Conservation (phyloP, 495 filamentous ascomycete species). For the Aspergillus sclerotiicarbonarius region DNA sequence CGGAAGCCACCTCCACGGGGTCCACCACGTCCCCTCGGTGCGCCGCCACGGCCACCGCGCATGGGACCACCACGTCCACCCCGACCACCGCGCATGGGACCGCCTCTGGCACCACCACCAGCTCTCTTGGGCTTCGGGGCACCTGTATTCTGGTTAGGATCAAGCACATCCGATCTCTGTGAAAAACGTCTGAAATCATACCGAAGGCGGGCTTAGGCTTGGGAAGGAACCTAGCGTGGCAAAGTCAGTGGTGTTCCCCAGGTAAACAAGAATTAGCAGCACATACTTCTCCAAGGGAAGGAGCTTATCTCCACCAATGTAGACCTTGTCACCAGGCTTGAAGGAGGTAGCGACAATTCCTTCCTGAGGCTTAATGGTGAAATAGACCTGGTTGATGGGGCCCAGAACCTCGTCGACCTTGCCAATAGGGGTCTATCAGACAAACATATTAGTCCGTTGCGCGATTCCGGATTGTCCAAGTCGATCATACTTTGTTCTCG, state of each 20-base stretch:
- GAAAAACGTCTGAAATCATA: conserved; percentile 37
- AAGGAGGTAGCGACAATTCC: conserved; percentile 93
- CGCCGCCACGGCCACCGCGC: conserved; percentile 46
- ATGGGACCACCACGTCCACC: conserved; percentile 44
- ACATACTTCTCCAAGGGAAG: conserved; percentile 80
- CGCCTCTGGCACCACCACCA: conserved; percentile 55
- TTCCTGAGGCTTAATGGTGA: conserved; percentile 95
- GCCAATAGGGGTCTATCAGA: conserved; percentile 52
- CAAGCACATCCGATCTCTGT: background rate
- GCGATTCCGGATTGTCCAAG: background rate
- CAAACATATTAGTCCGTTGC: conserved; percentile 6
- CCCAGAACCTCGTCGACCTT: conserved; percentile 72
- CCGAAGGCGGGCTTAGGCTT: conserved; percentile 85
- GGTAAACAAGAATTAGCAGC: background rate
- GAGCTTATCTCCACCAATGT: conserved; percentile 90
- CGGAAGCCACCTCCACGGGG: conserved; percentile 30
- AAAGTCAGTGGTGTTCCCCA: conserved; percentile 8
- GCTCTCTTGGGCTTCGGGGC: conserved; percentile 58
- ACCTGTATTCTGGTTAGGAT: conserved; percentile 32
- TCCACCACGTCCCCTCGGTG: conserved; percentile 40
- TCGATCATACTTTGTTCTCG: conserved; percentile 79
- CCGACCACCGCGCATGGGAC: conserved; percentile 34
- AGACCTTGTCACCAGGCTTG: conserved; percentile 96
- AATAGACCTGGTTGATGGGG: conserved; percentile 94
- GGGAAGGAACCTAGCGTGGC: conserved; percentile 69